Evolutionary conservation across 345 rosid genomes (phyloP).

Genomic region (Hibiscus tridactylites): DNA sequence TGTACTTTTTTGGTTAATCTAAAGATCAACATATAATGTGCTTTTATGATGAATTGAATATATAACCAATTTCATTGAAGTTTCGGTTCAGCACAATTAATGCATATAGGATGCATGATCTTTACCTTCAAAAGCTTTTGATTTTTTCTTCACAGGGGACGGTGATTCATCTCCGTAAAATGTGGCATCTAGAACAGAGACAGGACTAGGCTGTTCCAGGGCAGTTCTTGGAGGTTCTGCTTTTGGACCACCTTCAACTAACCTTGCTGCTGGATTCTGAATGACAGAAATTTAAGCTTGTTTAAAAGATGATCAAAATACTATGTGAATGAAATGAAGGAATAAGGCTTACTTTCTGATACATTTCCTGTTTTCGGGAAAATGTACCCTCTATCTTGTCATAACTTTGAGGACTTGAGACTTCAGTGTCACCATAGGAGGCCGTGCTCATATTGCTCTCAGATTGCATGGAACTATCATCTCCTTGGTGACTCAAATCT

Average conservation of each 20-base stretch:
- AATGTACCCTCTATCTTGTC: constrained; percentile 22
- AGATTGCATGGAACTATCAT: constrained; percentile 36
- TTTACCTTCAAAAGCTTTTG: constrained; percentile 60
- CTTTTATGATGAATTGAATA: no score
- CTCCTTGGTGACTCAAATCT: constrained; percentile 37
- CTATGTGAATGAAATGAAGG: constrained; percentile 14
- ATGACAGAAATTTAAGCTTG: constrained; percentile 19
- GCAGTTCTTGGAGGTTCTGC: constrained; percentile 33
- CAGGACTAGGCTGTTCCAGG: constrained; percentile 85
- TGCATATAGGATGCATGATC: constrained; percentile 6
- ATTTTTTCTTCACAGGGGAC: constrained; percentile 71
- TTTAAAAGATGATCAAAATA: constrained; percentile 12
- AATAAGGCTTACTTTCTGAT: constrained; percentile 34
- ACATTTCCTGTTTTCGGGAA: constrained; percentile 26
- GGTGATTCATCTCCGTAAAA: constrained; percentile 68
- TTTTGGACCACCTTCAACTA: constrained; percentile 20
- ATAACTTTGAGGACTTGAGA: constrained; percentile 47
- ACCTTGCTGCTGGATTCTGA: constrained; percentile 46
- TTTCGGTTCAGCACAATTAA: not conserved
- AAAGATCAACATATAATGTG: no score
- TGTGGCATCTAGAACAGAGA: constrained; percentile 84
- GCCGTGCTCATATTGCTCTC: constrained; percentile 46
- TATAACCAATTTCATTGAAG: no score
- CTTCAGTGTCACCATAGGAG: constrained; percentile 54
- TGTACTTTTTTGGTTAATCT: no score